These are phyloP conservation scores for Triticum monococcum DNA, from an alignment of 176 grass and related monocot genomes.

Conservation along the genomic window DNA sequence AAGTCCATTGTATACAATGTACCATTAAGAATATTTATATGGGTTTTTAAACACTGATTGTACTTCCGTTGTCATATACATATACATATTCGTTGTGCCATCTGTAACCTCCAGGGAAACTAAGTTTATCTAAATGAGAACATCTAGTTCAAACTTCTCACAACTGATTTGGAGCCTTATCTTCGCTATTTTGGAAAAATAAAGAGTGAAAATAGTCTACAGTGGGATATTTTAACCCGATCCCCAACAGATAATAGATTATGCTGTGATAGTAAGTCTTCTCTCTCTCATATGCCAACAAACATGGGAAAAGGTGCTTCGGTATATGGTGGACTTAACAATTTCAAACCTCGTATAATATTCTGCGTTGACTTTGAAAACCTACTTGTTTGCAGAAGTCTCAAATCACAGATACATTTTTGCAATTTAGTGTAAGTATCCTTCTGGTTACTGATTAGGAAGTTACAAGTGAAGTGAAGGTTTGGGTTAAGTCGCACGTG, in stretches of 20 bases:
- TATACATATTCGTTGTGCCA: neutral
- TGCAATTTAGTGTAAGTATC: neutral
- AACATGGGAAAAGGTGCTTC: neutral
- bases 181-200: neutral
- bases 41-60: neutral
- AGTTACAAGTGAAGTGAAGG: neutral
- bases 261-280: neutral
- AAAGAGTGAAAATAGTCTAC: neutral
- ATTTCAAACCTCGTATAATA: neutral
- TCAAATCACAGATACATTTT: neutral
- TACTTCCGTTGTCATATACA: neutral
- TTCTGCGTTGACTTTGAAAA: neutral
- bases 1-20: neutral
- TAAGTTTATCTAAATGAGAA: neutral
- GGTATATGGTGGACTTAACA: neutral
- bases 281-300: neutral
- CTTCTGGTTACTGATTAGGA: neutral
- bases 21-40: neutral
- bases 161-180: neutral
- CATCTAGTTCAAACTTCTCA: neutral
- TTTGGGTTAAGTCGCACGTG: neutral
- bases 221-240: neutral
- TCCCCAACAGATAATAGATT: neutral
- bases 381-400: neutral
- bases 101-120: neutral